Conservation (phyloP, 176 grass and related monocot genomes). For the Aegilops bicornis region DNA sequence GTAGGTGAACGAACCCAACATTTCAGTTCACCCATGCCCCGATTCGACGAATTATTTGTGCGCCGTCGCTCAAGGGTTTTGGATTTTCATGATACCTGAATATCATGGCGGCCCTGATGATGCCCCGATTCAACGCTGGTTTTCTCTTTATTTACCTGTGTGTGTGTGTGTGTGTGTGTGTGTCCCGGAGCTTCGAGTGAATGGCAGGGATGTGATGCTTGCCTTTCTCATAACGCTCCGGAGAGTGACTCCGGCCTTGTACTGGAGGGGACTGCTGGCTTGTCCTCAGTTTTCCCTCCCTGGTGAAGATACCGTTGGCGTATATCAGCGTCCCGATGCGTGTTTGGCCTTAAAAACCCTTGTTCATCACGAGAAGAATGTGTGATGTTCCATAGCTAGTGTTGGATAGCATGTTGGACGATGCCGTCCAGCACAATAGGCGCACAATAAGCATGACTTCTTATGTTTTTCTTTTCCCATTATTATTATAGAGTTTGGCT, state of each 20-base stretch:
- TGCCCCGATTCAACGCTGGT: too few relatives aligned
- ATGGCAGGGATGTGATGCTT: conserved; percentile 37
- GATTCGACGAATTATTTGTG: background rate
- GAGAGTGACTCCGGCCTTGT: conserved; percentile 31
- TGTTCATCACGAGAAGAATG: too few relatives aligned
- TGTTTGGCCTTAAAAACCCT: background rate
- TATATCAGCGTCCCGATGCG: background rate
- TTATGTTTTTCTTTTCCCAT: background rate
- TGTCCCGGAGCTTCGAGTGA: conserved; percentile 50
- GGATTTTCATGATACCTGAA: too few relatives aligned
- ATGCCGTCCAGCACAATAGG: background rate
- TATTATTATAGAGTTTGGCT: background rate
- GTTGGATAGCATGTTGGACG: background rate
- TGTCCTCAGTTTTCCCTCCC: conserved; percentile 2
- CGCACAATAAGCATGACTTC: background rate
- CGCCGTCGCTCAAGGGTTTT: background rate
- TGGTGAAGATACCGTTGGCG: conserved; percentile 28
- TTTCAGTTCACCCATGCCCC: background rate
- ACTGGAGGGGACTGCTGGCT: background rate
- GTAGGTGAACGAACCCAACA: too few relatives aligned
- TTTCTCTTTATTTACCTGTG: too few relatives aligned
- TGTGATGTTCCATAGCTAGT: background rate
- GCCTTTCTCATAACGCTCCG: conserved; percentile 56
- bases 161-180: too few relatives aligned
- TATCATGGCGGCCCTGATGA: too few relatives aligned